phyloP scores from a whole-genome alignment of 1,284 basidiomycete genomes.

The Cryptococcus hybrid region DNA sequence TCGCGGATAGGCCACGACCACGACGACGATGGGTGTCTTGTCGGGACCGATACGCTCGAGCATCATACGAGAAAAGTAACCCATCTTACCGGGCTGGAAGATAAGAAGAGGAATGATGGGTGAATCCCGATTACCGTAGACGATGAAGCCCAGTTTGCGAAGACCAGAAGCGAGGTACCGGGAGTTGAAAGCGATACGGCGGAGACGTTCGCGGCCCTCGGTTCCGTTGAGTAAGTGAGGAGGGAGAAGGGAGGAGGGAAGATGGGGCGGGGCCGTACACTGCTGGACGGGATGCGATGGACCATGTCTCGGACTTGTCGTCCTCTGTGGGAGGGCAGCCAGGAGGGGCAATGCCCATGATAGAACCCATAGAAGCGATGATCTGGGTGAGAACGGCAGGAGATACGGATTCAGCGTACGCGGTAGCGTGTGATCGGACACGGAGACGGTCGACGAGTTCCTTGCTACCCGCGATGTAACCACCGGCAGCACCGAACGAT shows the following conservation, averaged over 20 bases:
- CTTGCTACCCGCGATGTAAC: conserved; percentile 88
- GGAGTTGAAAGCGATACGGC: conserved; percentile 90
- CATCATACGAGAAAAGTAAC: conserved; percentile 85
- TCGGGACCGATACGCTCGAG: conserved; percentile 63
- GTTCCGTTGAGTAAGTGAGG: conserved; percentile 68
- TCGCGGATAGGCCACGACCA: conserved; percentile 87
- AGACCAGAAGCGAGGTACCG: conserved; percentile 87
- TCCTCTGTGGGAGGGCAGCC: conserved; percentile 45
- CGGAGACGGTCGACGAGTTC: conserved; percentile 77
- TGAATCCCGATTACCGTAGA: conserved; percentile 86
- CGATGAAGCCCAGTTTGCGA: conserved; percentile 93
- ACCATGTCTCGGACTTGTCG: conserved; percentile 51
- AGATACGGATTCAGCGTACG: conserved; percentile 88
- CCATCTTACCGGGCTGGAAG: conserved; percentile 94
- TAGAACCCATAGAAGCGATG: conserved; percentile 87
- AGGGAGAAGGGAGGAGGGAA: conserved; percentile 62
- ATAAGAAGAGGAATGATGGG: conserved; percentile 91
- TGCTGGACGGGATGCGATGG: conserved; percentile 27
- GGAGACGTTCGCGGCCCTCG: conserved; percentile 78
- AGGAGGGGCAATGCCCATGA: conserved; percentile 80
- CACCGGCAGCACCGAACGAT: conserved; percentile 96
- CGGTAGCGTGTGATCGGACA: conserved; percentile 74
- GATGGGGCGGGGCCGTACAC: conserved; percentile 62
- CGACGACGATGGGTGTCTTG: conserved; percentile 67
- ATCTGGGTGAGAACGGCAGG: conserved; percentile 91